Evolutionary conservation across 1,139 yeast genomes (phyloP).

Genomic region (Petasospora fabianii): DNA sequence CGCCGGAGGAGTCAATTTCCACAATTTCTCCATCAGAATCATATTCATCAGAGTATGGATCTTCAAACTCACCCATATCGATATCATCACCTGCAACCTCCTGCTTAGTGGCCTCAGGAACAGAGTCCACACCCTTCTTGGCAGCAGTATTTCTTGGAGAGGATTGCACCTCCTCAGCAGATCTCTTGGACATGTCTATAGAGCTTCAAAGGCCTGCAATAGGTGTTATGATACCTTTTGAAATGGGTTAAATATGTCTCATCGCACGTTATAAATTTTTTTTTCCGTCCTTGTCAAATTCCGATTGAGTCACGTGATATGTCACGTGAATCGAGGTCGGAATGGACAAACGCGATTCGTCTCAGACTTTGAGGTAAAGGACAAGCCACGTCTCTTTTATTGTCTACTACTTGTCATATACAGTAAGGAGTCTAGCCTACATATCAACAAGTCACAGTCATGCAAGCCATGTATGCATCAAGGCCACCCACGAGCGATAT

Average conservation of each 20-base stretch:
- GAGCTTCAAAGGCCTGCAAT: neutral
- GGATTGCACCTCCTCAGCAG: constrained; percentile 41
- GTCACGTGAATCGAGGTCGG: neutral
- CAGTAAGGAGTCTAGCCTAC: too few species aligned
- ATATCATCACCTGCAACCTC: constrained; percentile 38
- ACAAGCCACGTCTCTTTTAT: constrained; percentile 1
- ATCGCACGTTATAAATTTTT: neutral
- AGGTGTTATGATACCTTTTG: neutral
- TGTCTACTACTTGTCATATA: too few species aligned
- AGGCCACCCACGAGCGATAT: constrained; percentile 29
- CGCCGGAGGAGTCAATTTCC: constrained; percentile 68
- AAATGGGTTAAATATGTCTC: neutral
- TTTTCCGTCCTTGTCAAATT: neutral
- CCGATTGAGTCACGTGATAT: neutral
- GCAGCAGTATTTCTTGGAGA: constrained; percentile 36
- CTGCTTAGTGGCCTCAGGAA: constrained; percentile 30
- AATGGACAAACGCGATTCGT: too few species aligned
- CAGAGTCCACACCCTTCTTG: constrained; percentile 30
- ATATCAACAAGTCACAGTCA: neutral
- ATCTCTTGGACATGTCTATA: constrained; percentile 58
- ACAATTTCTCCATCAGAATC: constrained; percentile 91
- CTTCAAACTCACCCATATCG: constrained; percentile 90
- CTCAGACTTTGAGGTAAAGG: too few species aligned
- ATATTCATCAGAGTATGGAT: constrained; percentile 91
- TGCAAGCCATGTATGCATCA: constrained; percentile 12